Evolutionary conservation across 2,329 filamentous ascomycete species (phyloP).

Genomic region (Lanzia echinophila): DNA sequence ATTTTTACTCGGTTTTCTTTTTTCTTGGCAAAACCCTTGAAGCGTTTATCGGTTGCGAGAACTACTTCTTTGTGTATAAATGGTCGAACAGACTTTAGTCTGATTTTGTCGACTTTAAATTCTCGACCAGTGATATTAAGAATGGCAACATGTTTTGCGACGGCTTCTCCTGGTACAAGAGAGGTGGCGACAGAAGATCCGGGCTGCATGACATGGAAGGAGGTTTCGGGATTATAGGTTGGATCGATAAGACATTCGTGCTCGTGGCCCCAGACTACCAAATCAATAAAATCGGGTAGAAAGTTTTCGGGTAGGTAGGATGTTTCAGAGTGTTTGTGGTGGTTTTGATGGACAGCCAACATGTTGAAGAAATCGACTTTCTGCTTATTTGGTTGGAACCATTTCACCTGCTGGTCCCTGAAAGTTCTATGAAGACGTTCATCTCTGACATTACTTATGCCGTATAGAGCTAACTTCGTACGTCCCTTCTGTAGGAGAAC

Average conservation of each 20-base stretch:
- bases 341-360: constrained; percentile 92
- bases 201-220: constrained; percentile 94
- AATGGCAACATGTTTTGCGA: constrained; percentile 84
- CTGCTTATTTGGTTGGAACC: constrained; percentile 76
- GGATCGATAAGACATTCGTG: constrained; percentile 94
- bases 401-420: constrained; percentile 86
- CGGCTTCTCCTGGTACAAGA: constrained; percentile 80
- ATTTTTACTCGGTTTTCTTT: constrained; percentile 79
- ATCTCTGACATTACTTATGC: constrained; percentile 91
- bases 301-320: constrained; percentile 94
- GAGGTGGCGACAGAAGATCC: constrained; percentile 96
- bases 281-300: constrained; percentile 81
- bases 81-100: constrained; percentile 81
- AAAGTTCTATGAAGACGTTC: constrained; percentile 94
- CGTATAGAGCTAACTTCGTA: constrained; percentile 89
- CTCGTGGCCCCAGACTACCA: constrained; percentile 95
- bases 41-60: constrained; percentile 66
- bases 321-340: constrained; percentile 84
- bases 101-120: constrained; percentile 73
- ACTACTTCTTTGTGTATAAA: constrained; percentile 83
- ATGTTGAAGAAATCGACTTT: constrained; percentile 93
- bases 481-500: constrained; percentile 87
- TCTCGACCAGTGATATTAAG: constrained; percentile 76
- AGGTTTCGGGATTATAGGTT: constrained; percentile 72
- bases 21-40: constrained; percentile 70